Evolutionary conservation across 495 filamentous ascomycete genomes (phyloP), one percentile per base, ranked within the genome.

Genomic region (Bryoglossum gracile): DNA sequence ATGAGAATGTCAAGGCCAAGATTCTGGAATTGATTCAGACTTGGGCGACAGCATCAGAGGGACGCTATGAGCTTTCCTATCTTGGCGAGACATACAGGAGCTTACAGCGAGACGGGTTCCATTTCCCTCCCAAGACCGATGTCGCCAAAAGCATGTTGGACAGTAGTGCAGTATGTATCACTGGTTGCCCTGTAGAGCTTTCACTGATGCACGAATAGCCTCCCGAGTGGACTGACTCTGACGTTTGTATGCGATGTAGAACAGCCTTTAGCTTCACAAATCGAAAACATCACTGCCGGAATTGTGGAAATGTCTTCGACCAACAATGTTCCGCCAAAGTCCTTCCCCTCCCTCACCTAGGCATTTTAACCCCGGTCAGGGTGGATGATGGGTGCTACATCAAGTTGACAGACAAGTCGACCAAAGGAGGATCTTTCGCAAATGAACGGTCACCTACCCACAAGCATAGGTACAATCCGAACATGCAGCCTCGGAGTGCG

Each of bases 181-280:
- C 22, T 4, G n/a, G 17, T 4, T 9, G 36, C 40, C 9, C 17
- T 38, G 3, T 23, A 3, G 14, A 10, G 18, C 44, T 59, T 60
- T 4, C n/a, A 50, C 49, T 48, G 53, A 28, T 52, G 43, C 35
- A n/a, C 43, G 16, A 21, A 40, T 54, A 95, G 90, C 92, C 92
- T 3, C 92, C 92, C 3, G 92, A 97, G 64, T 98, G 92, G 92
- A 83, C 83, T 24, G 94, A 98, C 65, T 95, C 91, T 1, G 92
- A 98, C 57, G 92, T 98, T 19, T 98, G 92, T 60, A 96, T 98
- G 92, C 81, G 92, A 63, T 98, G 92, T 59, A 80, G 92, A 49
- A 95, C 90, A 18, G 64, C 89, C 4, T 98, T 98, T 60, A 95
- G 87, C 26, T 97, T 97, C 61, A 97, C 89, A 49, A 98, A 98